A percentile compares a stretch with the other conserved stretches of the same genome.
phyloP scores from a whole-genome alignment of 176 grass and related monocot species.

The Oryza meridionalis region DNA sequence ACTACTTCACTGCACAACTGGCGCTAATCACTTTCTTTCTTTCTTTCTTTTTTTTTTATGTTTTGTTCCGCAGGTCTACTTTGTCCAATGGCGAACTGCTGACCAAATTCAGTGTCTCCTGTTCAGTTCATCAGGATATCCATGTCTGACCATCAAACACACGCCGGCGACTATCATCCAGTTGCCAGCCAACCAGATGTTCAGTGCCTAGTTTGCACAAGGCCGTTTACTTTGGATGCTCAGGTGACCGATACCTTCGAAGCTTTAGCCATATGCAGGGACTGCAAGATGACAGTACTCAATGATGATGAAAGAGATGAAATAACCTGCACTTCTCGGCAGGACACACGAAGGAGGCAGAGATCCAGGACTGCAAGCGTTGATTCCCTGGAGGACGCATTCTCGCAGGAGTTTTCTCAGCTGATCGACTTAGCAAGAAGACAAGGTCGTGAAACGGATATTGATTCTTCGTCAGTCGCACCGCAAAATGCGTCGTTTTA shows the following conservation, averaged over 20 bases:
- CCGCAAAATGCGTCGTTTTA: conserved; percentile 33
- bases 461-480: conserved; percentile 31
- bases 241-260: conserved; percentile 71
- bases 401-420: conserved; percentile 68
- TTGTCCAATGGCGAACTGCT: no score
- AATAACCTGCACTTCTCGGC: conserved; percentile 32
- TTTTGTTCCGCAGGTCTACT: no score
- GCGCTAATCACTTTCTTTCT: no score
- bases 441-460: conserved; percentile 54
- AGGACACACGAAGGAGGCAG: not conserved
- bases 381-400: conserved; percentile 49
- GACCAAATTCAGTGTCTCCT: no score
- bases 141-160: conserved; percentile 35
- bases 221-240: conserved; percentile 64
- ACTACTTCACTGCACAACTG: no score
- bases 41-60: no score
- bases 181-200: conserved; percentile 34
- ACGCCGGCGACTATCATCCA: not conserved
- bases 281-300: conserved; percentile 62
- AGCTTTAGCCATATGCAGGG: conserved; percentile 81
- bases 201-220: conserved; percentile 83
- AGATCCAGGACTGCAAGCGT: conserved; percentile 43
- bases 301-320: conserved; percentile 44
- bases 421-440: conserved; percentile 66
- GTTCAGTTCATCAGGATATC: not conserved